phyloP scores from a whole-genome alignment of 805 yeast genomes.

The Grigorovia yakushimaensis region DNA sequence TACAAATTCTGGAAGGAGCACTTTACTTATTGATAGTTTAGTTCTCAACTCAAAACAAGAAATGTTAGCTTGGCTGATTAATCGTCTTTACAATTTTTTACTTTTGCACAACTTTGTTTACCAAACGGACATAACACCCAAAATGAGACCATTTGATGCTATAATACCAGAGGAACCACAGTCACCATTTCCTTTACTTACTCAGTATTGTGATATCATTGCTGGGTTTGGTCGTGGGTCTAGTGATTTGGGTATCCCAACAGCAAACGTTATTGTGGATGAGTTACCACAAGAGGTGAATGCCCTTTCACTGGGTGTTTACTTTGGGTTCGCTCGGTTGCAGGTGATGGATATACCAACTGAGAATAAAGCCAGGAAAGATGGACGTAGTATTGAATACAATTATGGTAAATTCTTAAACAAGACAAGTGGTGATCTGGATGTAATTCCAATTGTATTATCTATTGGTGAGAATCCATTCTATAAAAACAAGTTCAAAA shows the following conservation, averaged over 20 bases:
- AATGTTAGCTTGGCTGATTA: too few species aligned
- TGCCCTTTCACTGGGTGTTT: slow-evolving; percentile 64
- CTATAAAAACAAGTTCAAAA: slow-evolving; percentile 65
- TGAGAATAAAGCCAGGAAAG: slow-evolving; percentile 25
- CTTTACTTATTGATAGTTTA: too few species aligned
- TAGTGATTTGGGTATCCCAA: slow-evolving; percentile 85
- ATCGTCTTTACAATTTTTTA: too few species aligned
- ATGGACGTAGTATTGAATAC: slow-evolving; percentile 39
- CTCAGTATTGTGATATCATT: slow-evolving; percentile 39
- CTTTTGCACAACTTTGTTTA: too few species aligned
- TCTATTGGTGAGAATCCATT: slow-evolving; percentile 95
- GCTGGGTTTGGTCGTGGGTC: slow-evolving; percentile 97
- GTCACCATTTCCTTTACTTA: slow-evolving; percentile 41
- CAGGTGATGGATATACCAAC: slow-evolving; percentile 9
- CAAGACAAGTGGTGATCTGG: slow-evolving; percentile 29
- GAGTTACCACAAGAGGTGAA: slow-evolving; percentile 35
- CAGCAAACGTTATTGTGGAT: slow-evolving; percentile 75
- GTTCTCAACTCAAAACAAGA: too few species aligned
- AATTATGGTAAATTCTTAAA: slow-evolving; percentile 49
- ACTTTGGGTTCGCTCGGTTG: slow-evolving; percentile 66
- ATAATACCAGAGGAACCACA: slow-evolving; percentile 34
- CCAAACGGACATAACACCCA: background rate
- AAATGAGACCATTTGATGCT: slow-evolving; percentile 16
- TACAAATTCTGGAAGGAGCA: too few species aligned
- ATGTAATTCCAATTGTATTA: slow-evolving; percentile 78